Evolutionary conservation across 192 early-diverging fungal species (phyloP), one percentile per base, ranked within the genome.

Genomic region (Gaertneriomyces sp.): DNA sequence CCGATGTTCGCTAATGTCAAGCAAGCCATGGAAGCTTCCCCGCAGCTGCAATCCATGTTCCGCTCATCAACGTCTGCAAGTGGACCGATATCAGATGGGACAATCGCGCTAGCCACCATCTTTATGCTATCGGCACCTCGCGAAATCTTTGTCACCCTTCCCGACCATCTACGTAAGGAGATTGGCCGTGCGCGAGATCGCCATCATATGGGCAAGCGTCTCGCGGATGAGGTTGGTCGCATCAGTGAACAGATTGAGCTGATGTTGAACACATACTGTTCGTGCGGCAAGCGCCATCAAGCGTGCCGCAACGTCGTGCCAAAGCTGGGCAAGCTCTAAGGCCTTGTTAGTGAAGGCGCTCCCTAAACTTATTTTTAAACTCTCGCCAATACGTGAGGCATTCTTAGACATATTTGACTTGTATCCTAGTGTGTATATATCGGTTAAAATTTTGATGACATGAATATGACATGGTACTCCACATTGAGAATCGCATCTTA

Each of bases 91-190:
- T 39, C 61, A 20, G 69, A 69, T 49, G 45, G 60, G 10, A 47
- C 73, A 38, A 62, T 81, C 58, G 73, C 76, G 10, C 83, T 88
- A 66, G 84, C 81, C 4, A 87, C 85, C 3, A 63, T 88, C 19
- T 87, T 88, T 60, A 41, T 88, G 6, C 77, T 88, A 46, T 79
- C 82, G 16, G 76, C 75, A 5, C 87, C 87, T 0, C 67, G 77
- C 57, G 82, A 78, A 44, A 10, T 86, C 17, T 87, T 81, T 66
- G 66, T 74, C 33, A 76, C 77, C 0, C 66, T 88, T 7, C 81
- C 84, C 0, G 63, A 64, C 16, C 70, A 75, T n/a, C 58, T 86
- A 8, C 70, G 68, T 20, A 71, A 66, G 16, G 42, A 60, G 63
- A 74, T 88, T 11, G 78, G 71, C 17, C 54, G 55, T 12, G 73